A percentile compares a stretch with the other conserved stretches of the same genome.
Evolutionary conservation across 371 early-diverging fungal species (phyloP).

Genomic region (Parasitella parasitica): DNA sequence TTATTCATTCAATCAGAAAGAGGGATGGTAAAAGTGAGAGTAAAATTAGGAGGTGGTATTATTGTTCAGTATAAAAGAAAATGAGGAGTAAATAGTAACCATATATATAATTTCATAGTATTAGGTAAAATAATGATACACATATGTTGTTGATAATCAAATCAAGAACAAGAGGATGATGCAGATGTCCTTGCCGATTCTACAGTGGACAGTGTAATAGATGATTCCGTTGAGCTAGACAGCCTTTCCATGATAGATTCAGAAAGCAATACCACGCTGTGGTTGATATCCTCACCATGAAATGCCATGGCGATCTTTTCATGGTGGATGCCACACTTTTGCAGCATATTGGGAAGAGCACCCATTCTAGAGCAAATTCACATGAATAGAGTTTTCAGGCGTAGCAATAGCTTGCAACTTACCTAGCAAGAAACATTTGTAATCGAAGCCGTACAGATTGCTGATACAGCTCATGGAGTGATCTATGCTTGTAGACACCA

Average conservation of each 20-base stretch:
- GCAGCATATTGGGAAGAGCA: conserved; percentile 26
- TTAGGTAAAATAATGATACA: conserved; percentile 1
- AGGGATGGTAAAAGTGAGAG: background rate
- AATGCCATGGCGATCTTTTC: conserved; percentile 24
- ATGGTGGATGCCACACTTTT: conserved; percentile 23
- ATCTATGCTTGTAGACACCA: conserved; percentile 69
- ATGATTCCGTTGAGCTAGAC: conserved; percentile 30
- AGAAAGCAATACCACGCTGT: background rate
- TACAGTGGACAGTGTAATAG: conserved; percentile 25
- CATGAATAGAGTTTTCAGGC: too few relatives aligned
- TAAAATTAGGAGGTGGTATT: background rate
- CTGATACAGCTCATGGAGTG: conserved; percentile 62
- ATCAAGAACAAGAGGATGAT: conserved; percentile 3
- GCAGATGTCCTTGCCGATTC: conserved; percentile 18
- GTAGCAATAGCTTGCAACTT: background rate
- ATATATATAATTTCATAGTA: background rate
- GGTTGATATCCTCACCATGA: conserved; percentile 17
- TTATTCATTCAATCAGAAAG: background rate
- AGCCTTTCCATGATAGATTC: conserved; percentile 14
- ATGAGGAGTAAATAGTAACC: background rate
- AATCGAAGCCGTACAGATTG: conserved; percentile 67
- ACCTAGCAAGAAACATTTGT: conserved; percentile 60
- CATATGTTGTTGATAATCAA: background rate
- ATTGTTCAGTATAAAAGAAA: background rate
- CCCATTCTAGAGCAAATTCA: conserved; percentile 35